Conservation (phyloP, 208 protist species). For the Tritrichomonas foetus region DNA sequence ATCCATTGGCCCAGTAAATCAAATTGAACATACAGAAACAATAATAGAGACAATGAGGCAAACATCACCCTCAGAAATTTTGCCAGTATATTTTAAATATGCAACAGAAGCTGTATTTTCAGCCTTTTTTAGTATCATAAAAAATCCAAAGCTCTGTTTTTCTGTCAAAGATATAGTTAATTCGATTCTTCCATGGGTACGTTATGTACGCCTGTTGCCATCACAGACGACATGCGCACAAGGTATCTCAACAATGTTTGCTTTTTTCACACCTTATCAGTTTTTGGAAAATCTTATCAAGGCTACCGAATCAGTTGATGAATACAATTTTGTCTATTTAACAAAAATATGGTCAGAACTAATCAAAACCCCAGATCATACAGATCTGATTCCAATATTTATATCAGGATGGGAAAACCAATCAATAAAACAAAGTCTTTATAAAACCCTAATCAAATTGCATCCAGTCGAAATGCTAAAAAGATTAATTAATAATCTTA, state of each 20-base stretch:
- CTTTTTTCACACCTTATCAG: slow-evolving; percentile 1
- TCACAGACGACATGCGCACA: background rate
- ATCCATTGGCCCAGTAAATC: too few species aligned
- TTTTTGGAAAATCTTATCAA: background rate
- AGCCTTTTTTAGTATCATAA: background rate
- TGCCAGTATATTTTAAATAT: background rate
- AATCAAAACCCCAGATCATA: background rate
- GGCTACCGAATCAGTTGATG: background rate
- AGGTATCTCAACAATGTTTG: background rate
- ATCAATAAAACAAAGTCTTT: background rate
- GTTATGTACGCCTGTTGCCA: background rate
- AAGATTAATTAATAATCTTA: background rate
- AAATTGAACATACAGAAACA: too few species aligned
- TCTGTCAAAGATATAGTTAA: background rate
- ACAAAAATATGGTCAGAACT: background rate
- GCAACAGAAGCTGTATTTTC: background rate
- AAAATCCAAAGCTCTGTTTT: background rate
- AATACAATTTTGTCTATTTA: background rate
- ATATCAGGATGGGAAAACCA: background rate
- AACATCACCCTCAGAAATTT: too few species aligned
- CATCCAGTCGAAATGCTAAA: background rate
- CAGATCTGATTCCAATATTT: background rate
- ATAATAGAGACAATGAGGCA: too few species aligned
- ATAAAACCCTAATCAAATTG: background rate
- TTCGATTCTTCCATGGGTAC: background rate